Evolutionary conservation across 148 eudicot species (phyloP).

Genomic region (Silene conica): DNA sequence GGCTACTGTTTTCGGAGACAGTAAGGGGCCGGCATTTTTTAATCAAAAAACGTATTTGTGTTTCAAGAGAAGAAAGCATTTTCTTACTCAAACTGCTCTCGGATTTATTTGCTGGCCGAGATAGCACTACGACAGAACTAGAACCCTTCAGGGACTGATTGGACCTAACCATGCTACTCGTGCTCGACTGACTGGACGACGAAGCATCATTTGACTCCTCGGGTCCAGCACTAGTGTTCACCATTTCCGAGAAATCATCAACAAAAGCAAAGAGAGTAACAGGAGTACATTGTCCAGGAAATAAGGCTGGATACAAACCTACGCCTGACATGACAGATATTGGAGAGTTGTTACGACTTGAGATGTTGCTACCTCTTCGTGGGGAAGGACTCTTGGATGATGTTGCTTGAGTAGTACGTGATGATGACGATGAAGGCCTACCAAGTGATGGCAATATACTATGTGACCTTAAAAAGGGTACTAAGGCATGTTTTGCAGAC

Average conservation of each 20-base stretch:
- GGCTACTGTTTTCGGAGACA: conserved; percentile 51
- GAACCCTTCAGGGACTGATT: conserved; percentile 48
- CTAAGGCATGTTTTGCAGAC: conserved; percentile 76
- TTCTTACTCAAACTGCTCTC: conserved; percentile 71
- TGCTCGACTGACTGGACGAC: conserved; percentile 43
- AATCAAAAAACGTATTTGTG: conserved; percentile 80
- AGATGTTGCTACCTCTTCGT: conserved; percentile 51
- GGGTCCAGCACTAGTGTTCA: conserved; percentile 32
- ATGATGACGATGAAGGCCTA: conserved; percentile 47
- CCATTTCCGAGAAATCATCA: conserved; percentile 66
- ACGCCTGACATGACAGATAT: conserved; percentile 57
- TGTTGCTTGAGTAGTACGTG: conserved; percentile 41
- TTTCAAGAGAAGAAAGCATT: conserved; percentile 75
- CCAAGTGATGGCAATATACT: conserved; percentile 35
- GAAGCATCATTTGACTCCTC: conserved; percentile 52
- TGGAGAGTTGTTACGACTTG: conserved; percentile 54
- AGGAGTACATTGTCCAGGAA: conserved; percentile 95
- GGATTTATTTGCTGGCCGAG: conserved; percentile 64
- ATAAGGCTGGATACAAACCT: conserved; percentile 60
- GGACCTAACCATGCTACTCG: conserved; percentile 44
- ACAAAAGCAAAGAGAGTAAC: conserved; percentile 80
- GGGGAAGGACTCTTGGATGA: conserved; percentile 64
- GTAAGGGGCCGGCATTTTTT: conserved; percentile 82
- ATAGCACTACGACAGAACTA: conserved; percentile 70
- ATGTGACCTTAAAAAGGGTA: conserved; percentile 53